Conservation (phyloP, 495 filamentous ascomycete species). For the Neurospora discreta region DNA sequence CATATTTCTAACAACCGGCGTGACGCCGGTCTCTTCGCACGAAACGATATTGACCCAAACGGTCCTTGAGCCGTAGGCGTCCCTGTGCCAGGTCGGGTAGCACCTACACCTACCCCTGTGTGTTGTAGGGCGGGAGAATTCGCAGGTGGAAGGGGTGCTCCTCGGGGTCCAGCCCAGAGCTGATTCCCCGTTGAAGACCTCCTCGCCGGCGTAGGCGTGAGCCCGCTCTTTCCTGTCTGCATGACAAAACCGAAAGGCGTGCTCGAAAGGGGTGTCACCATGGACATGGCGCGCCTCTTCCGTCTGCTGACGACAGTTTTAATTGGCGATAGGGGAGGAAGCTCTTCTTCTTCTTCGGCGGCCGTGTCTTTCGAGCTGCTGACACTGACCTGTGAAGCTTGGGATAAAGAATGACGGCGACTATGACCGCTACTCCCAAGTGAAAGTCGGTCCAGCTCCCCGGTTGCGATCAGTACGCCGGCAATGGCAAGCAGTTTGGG, state of each 20-base stretch:
- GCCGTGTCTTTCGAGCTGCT: not conserved
- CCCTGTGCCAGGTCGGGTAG: not conserved
- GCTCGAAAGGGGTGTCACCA: not conserved
- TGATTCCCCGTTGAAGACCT: not conserved
- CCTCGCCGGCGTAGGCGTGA: not conserved
- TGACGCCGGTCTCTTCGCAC: not conserved
- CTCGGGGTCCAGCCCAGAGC: not conserved
- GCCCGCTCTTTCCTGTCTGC: not conserved
- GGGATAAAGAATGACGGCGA: not conserved
- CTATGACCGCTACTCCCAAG: not conserved
- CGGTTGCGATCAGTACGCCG: conserved; percentile 17
- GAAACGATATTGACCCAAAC: not conserved
- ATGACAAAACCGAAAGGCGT: not conserved
- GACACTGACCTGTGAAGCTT: not conserved
- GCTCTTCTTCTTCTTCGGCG: not conserved
- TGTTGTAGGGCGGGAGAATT: not conserved
- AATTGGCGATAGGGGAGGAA: not conserved
- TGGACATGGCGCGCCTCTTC: not conserved
- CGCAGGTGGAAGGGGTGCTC: not conserved
- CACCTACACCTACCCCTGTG: not conserved
- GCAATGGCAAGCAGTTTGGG: conserved; percentile 9
- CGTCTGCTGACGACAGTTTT: not conserved
- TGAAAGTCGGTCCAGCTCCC: conserved; percentile 11
- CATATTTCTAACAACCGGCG: not conserved
- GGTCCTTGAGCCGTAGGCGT: not conserved